A percentile compares a stretch with the other conserved stretches of the same genome.
These are phyloP conservation scores for Dendrocalamus latiflorus DNA, from an alignment of 202 grass and related monocot species.

Conservation along the genomic window DNA sequence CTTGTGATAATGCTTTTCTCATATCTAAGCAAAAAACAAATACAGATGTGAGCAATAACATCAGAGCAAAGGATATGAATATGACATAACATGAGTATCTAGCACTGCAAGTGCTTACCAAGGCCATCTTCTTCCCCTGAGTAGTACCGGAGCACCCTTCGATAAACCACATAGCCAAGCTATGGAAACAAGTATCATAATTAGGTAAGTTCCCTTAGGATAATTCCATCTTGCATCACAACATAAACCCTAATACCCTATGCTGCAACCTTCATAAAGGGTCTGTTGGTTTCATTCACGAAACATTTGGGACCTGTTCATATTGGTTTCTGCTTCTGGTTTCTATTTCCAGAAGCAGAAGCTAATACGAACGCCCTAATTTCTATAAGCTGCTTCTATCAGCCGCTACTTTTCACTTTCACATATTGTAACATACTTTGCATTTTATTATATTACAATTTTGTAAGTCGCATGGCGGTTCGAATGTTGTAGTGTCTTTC, in stretches of 20 bases:
- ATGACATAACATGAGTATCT: not conserved
- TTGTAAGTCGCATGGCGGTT: no score
- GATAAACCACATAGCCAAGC: slow-evolving; percentile 95
- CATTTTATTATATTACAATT: no score
- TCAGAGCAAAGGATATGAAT: not conserved
- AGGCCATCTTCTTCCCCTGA: slow-evolving; percentile 99
- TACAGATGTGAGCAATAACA: not conserved
- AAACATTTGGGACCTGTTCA: not conserved
- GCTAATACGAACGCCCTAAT: no score
- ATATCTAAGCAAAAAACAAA: slow-evolving; percentile 55
- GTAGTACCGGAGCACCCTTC: slow-evolving; percentile 96
- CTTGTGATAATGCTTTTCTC: slow-evolving; percentile 89
- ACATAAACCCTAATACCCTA: not conserved
- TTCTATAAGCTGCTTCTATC: no score
- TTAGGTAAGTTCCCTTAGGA: slow-evolving; percentile 3
- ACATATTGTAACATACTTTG: no score
- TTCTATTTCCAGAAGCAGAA: no score
- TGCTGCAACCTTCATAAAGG: not conserved
- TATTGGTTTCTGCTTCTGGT: no score
- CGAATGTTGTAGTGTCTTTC: no score
- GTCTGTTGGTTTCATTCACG: not conserved
- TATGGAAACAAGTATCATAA: slow-evolving; percentile 16
- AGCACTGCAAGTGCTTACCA: slow-evolving; percentile 46
- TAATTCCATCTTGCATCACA: not conserved
- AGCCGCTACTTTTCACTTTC: no score